phyloP scores from a whole-genome alignment of 192 early-diverging fungal genomes.

The Glomus cerebriforme region DNA sequence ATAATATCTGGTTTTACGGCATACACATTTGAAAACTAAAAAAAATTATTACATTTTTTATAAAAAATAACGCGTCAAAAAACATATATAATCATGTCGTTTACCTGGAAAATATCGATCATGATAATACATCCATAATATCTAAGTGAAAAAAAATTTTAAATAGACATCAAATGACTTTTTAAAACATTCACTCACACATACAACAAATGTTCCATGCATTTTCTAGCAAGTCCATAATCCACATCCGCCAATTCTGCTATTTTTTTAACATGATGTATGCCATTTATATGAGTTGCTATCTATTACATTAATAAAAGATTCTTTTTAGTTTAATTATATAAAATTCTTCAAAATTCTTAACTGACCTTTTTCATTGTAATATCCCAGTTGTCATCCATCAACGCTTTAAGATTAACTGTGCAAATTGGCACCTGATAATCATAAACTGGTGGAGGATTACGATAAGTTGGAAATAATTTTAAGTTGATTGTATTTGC shows the following conservation, averaged over 20 bases:
- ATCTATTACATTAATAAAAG: constrained; percentile 46
- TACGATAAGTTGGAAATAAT: constrained; percentile 76
- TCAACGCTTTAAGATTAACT: constrained; percentile 61
- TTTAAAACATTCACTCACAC: constrained; percentile 10
- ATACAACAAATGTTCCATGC: constrained; percentile 90
- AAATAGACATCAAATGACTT: constrained; percentile 12
- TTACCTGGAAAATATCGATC: constrained; percentile 87
- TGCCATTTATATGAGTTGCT: constrained; percentile 80
- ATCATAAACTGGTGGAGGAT: constrained; percentile 74
- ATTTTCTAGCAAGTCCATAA: constrained; percentile 69
- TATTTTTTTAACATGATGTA: constrained; percentile 81
- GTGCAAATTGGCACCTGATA: constrained; percentile 83
- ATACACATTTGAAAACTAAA: constrained; percentile 85
- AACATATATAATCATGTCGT: background rate
- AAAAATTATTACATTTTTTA: background rate
- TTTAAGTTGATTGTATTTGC: constrained; percentile 84
- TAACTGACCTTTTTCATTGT: constrained; percentile 67
- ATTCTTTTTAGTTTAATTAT: background rate
- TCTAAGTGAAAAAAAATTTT: constrained; percentile 41
- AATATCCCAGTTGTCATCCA: constrained; percentile 91
- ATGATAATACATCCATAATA: constrained; percentile 90
- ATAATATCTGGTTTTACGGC: constrained; percentile 64
- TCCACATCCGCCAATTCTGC: constrained; percentile 79
- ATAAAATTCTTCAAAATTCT: background rate
- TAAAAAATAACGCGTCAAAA: background rate